phyloP scores from a whole-genome alignment of 768 basidiomycete species.

The Candolleomyces eurysporus region DNA sequence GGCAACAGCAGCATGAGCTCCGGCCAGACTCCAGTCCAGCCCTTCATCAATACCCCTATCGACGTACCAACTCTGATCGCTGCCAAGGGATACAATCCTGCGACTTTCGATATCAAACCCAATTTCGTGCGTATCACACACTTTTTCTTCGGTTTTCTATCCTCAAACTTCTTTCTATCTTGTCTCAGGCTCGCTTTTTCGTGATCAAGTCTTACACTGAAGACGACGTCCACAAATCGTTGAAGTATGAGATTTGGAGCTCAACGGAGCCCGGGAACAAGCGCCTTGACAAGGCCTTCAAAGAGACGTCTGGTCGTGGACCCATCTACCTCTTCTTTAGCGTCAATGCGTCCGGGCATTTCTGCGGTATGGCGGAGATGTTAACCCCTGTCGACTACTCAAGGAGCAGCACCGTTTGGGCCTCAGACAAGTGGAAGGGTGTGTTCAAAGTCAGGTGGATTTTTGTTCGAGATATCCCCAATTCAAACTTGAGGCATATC shows the following conservation, averaged over 20 bases:
- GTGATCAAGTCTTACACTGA: conserved; percentile 99
- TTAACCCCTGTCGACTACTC: conserved; percentile 94
- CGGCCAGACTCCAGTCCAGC: conserved; percentile 42
- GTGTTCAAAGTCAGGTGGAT: conserved; percentile 99
- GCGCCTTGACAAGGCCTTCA: conserved; percentile 95
- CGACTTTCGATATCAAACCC: conserved; percentile 79
- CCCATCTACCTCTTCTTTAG: conserved; percentile 99
- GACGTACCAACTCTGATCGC: conserved; percentile 86
- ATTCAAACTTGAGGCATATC: conserved; percentile 85
- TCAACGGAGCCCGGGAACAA: conserved; percentile 98
- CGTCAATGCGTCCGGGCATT: conserved; percentile 96
- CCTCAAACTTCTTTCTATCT: neutral
- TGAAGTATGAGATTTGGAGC: conserved; percentile 98
- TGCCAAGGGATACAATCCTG: conserved; percentile 89
- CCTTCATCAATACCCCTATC: conserved; percentile 63
- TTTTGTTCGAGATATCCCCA: conserved; percentile 94
- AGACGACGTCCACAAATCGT: conserved; percentile 97
- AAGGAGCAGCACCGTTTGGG: conserved; percentile 95
- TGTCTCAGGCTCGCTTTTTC: conserved; percentile 78
- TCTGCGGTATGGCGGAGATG: conserved; percentile 99
- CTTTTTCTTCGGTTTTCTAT: conserved; percentile 1
- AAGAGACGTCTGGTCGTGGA: conserved; percentile 86
- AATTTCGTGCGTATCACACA: conserved; percentile 53
- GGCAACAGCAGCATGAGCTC: conserved; percentile 19
- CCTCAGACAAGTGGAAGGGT: conserved; percentile 99